Evolutionary conservation across 2,329 filamentous ascomycete species (phyloP), one percentile per base, ranked within the genome.

Genomic region (Colletotrichum sp.): DNA sequence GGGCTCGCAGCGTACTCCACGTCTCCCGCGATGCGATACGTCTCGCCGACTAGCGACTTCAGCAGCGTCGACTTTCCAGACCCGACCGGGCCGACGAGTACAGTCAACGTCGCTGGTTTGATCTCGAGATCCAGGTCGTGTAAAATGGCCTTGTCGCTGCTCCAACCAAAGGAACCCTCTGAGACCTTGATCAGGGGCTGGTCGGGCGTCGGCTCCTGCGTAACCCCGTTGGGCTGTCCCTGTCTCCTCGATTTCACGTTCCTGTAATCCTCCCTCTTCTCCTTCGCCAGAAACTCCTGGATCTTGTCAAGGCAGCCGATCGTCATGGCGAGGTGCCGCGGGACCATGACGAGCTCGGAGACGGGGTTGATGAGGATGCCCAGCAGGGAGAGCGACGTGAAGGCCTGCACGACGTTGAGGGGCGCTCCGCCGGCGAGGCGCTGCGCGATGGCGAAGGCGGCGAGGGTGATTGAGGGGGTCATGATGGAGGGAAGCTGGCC

Each of bases 51-150:
- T 1, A 86, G 69, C 13, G 81, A 78, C 55, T 83, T 81, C 28
- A 85, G 71, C 1, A 85, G 72, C 2, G 83, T 83, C 4, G 82
- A 83, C 71, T 86, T 87, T 5, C 85, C 85, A 18, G 79, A 83
- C 2, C 84, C 85, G 0, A 86, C 74, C 18, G 72, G 52, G 3
- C 72, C 72, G 2, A 72, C 12, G 1, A 75, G 1, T 0, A 75
- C 4, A 3, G 72, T 75, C 12, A 75, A 15, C 12, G 52, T 52
- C 13, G 62, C 34, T 0, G 36, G 36, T 8, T 5, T 18, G 15
- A 75, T 26, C 18, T 36, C 52, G 7, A 75, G 24, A n/a, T 72
- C 39, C 26, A 75, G 21, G 12, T n/a, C n/a, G 10, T 28, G 30
- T 1, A 75, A 55, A 1, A 63, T 67, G 13, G 72, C n/a, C 4